Conservation (phyloP, 345 rosid genomes). For the Salix viminalis region DNA sequence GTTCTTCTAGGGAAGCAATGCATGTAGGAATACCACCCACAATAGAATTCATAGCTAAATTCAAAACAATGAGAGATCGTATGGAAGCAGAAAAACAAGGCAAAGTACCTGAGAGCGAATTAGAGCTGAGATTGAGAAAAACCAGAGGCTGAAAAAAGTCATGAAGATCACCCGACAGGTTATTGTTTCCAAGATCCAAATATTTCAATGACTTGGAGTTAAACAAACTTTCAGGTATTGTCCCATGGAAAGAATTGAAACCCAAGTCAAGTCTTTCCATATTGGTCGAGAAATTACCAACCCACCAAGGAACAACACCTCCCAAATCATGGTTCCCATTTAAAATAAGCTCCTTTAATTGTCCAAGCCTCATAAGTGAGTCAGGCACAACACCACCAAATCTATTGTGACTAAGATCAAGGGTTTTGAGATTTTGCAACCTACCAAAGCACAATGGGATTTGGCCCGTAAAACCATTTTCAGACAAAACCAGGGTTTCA, state of each 20-base stretch:
- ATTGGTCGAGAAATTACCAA: conserved; percentile 52
- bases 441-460: conserved; percentile 65
- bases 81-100: conserved; percentile 72
- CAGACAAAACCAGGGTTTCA: conserved; percentile 48
- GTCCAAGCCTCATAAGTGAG: conserved; percentile 38
- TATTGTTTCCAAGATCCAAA: too few relatives aligned
- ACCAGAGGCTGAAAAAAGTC: too few relatives aligned
- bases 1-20: conserved; percentile 49
- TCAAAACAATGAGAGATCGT: conserved; percentile 46
- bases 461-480: conserved; percentile 49
- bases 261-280: conserved; percentile 68
- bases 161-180: too few relatives aligned
- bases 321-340: conserved; percentile 53
- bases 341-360: conserved; percentile 53
- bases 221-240: conserved; percentile 53
- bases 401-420: conserved; percentile 66
- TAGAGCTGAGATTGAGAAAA: too few relatives aligned
- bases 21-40: conserved; percentile 91
- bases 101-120: conserved; percentile 31
- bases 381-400: conserved; percentile 55
- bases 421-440: conserved; percentile 46
- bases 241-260: conserved; percentile 65
- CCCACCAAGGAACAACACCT: conserved; percentile 58
- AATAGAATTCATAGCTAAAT: conserved; percentile 60
- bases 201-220: conserved; percentile 7